A percentile compares a stretch with the other conserved stretches of the same genome.
Evolutionary conservation across 768 basidiomycete genomes (phyloP).

Genomic region (Lepiota venenata): DNA sequence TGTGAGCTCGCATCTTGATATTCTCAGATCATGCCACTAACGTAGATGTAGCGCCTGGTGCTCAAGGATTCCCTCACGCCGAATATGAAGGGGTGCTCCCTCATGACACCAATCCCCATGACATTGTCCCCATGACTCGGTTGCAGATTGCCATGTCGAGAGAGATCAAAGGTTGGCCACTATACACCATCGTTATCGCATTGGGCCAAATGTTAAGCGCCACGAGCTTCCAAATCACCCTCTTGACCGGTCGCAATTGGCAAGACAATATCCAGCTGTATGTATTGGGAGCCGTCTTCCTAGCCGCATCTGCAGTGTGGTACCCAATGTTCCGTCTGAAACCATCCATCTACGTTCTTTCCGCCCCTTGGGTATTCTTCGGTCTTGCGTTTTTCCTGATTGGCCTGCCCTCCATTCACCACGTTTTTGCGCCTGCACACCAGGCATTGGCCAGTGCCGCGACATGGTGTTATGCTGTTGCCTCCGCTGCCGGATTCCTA

Average conservation of each 20-base stretch:
- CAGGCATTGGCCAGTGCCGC: constrained; percentile 70
- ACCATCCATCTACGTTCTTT: constrained; percentile 85
- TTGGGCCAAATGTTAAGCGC: constrained; percentile 89
- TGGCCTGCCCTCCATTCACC: constrained; percentile 74
- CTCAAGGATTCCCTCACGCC: constrained; percentile 41
- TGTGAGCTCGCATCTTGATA: constrained; percentile 46
- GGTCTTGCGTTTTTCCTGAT: constrained; percentile 90
- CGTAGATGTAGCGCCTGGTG: constrained; percentile 42
- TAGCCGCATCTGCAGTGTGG: constrained; percentile 85
- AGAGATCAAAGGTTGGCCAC: constrained; percentile 81
- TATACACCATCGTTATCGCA: constrained; percentile 89
- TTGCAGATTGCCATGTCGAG: constrained; percentile 83
- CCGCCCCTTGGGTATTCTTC: constrained; percentile 90
- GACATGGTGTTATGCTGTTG: constrained; percentile 89
- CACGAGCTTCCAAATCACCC: constrained; percentile 92
- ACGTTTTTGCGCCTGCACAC: constrained; percentile 57
- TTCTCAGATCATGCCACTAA: neutral
- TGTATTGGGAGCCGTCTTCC: constrained; percentile 86
- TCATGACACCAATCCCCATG: constrained; percentile 49
- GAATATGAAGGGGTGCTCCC: constrained; percentile 43
- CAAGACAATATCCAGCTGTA: constrained; percentile 81
- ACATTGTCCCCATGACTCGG: constrained; percentile 74
- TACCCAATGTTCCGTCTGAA: constrained; percentile 85
- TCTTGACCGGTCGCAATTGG: constrained; percentile 84
- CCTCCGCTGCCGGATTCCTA: constrained; percentile 88